Evolutionary conservation across 371 early-diverging fungal species (phyloP), one percentile per base, ranked within the genome.

Genomic region (Blastocladiella emersonii): DNA sequence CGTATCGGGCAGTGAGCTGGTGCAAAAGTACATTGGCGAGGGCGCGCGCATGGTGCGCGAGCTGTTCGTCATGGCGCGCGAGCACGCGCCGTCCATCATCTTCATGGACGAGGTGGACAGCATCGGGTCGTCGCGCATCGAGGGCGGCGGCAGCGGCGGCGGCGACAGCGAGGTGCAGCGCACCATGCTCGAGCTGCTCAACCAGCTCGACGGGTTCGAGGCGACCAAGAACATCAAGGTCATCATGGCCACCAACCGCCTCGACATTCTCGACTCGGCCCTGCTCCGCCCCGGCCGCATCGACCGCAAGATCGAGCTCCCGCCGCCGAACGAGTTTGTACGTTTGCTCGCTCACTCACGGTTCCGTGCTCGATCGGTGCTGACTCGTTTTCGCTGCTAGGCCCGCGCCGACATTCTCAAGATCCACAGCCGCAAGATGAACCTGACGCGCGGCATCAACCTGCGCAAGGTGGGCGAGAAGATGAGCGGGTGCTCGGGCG

Each of bases 41-140:
- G 99, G 99, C 63, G 90, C 92, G 61, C 86, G 99, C 65, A 95
- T 99, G 91, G 99, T 99, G 8, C 88, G 99, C 60, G 99, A 99
- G 76, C 81, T 99, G 48, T 99, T 99, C 72, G 95, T 97, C 43
- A 97, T 99, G 98, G 99, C 99, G 48, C 75, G 87, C 65, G 95
- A 96, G 73, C 91, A 95, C 68, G 96, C 96, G 0, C 98, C 98
- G 32, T 92, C 96, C 39, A 99, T 99, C 68, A 98, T 99, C 71
- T 99, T 99, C 71, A 98, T 99, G 92, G 99, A 99, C 78, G 99
- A 99, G 82, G 98, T 99, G 61, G 99, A 99, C 78, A 93, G 96
- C 21, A 98, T 99, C 72, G 99, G 99, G 57, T 93, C 94, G 57
- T 88, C 91, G 27, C 85, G 97, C 68, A 86, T 87, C 51, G 95